These are phyloP conservation scores for Chiua virens DNA, from an alignment of 768 basidiomycete species.

Conservation along the genomic window DNA sequence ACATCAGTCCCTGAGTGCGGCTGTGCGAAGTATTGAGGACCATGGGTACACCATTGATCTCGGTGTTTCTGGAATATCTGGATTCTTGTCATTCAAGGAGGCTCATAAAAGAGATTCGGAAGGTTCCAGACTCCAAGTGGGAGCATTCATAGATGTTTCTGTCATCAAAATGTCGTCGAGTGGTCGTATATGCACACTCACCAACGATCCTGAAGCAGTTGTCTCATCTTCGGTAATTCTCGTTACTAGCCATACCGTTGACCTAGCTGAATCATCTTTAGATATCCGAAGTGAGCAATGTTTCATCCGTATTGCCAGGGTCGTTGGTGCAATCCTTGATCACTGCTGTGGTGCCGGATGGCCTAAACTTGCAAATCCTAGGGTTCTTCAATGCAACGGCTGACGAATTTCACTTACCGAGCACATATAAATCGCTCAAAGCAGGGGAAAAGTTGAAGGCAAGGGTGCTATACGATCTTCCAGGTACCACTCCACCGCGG, in stretches of 20 bases:
- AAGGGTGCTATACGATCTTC: constrained; percentile 79
- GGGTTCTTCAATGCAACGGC: constrained; percentile 92
- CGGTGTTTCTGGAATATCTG: constrained; percentile 74
- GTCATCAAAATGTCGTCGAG: constrained; percentile 71
- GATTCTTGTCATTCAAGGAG: constrained; percentile 84
- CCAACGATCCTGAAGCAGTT: constrained; percentile 49
- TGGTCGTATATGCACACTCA: constrained; percentile 76
- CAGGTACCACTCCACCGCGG: constrained; percentile 65
- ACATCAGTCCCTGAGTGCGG: constrained; percentile 67
- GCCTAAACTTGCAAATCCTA: constrained; percentile 84
- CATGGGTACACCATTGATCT: constrained; percentile 92
- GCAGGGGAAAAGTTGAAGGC: constrained; percentile 79
- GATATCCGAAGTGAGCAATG: constrained; percentile 76
- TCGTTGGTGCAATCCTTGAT: constrained; percentile 79
- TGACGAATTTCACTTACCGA: constrained; percentile 73
- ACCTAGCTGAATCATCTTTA: constrained; percentile 26
- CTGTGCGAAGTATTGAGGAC: constrained; percentile 86
- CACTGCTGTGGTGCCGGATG: constrained; percentile 69
- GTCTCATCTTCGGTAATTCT: constrained; percentile 54
- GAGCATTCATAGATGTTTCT: constrained; percentile 66
- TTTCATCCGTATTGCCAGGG: constrained; percentile 85
- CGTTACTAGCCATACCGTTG: neutral
- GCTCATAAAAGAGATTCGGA: constrained; percentile 41
- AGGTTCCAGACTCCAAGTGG: constrained; percentile 48
- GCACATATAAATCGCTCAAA: constrained; percentile 47